phyloP scores from a whole-genome alignment of 108 stramenopile genomes.

The Bacterosira constricta region DNA sequence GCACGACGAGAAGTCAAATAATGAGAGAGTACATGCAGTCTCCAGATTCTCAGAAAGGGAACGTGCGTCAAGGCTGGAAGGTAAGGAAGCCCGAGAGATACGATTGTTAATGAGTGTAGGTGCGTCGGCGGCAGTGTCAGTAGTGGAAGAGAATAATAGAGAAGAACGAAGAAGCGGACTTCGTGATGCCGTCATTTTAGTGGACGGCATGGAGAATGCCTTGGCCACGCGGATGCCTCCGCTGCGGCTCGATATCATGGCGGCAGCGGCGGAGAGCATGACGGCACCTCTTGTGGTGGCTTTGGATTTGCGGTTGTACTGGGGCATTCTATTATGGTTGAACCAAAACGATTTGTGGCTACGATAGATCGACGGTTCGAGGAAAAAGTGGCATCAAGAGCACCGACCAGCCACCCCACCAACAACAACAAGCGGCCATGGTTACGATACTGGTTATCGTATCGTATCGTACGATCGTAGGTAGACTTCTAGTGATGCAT shows the following conservation, averaged over 20 bases:
- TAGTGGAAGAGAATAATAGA: not conserved
- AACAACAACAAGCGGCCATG: not conserved
- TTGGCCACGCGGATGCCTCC: not conserved
- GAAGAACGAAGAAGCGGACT: not conserved
- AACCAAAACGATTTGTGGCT: too few species aligned
- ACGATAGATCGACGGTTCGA: not conserved
- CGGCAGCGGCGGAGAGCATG: not conserved
- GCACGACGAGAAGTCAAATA: conserved; percentile 74
- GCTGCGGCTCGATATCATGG: not conserved
- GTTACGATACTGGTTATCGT: too few species aligned
- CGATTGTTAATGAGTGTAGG: conserved; percentile 3
- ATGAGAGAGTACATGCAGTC: conserved; percentile 81
- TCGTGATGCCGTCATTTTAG: not conserved
- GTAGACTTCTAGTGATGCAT: too few species aligned
- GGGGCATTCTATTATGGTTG: not conserved
- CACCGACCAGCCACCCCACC: not conserved
- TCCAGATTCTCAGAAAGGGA: conserved; percentile 66
- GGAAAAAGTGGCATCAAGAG: not conserved
- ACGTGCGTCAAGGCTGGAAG: conserved; percentile 20
- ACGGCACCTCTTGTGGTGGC: not conserved
- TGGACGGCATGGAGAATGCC: not conserved
- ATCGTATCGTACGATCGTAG: too few species aligned
- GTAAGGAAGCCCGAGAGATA: not conserved
- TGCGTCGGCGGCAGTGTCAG: not conserved
- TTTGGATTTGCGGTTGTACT: not conserved